phyloP scores from a whole-genome alignment of 1,284 basidiomycete genomes.

The Apiotrichum siamense region DNA sequence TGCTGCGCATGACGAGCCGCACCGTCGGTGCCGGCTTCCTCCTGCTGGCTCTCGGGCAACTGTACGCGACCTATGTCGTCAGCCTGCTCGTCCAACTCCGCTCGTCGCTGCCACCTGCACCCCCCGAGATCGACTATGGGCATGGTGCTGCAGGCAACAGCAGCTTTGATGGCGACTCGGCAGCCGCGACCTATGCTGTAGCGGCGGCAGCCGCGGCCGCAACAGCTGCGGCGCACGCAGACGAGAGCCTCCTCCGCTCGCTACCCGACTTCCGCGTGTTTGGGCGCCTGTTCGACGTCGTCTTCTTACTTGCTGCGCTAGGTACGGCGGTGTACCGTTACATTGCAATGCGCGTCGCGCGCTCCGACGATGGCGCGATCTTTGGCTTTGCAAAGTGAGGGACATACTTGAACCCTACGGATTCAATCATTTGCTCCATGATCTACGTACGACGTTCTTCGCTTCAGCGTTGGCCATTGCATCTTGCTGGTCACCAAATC shows the following conservation, averaged over 20 bases:
- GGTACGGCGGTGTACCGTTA: constrained; percentile 36
- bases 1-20: constrained; percentile 42
- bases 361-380: constrained; percentile 13
- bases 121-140: constrained; percentile 15
- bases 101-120: constrained; percentile 35
- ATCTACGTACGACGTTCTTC: not conserved
- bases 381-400: not conserved
- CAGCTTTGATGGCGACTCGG: not conserved
- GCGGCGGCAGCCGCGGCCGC: not conserved
- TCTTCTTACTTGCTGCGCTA: constrained; percentile 41
- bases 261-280: constrained; percentile 47
- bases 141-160: not conserved
- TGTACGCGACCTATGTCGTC: constrained; percentile 47
- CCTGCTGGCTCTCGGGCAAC: constrained; percentile 42
- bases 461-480: no score
- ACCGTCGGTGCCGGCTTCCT: constrained; percentile 47
- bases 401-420: not conserved
- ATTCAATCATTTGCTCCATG: not conserved
- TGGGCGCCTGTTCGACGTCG: constrained; percentile 45
- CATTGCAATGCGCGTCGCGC: constrained; percentile 34
- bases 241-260: constrained; percentile 36
- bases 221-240: not conserved
- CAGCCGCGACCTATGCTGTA: not conserved
- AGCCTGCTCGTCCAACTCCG: constrained; percentile 47
- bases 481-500: no score